These are phyloP conservation scores for Sphaerulina musiva DNA, from an alignment of 2,329 filamentous ascomycete species.

Conservation along the genomic window DNA sequence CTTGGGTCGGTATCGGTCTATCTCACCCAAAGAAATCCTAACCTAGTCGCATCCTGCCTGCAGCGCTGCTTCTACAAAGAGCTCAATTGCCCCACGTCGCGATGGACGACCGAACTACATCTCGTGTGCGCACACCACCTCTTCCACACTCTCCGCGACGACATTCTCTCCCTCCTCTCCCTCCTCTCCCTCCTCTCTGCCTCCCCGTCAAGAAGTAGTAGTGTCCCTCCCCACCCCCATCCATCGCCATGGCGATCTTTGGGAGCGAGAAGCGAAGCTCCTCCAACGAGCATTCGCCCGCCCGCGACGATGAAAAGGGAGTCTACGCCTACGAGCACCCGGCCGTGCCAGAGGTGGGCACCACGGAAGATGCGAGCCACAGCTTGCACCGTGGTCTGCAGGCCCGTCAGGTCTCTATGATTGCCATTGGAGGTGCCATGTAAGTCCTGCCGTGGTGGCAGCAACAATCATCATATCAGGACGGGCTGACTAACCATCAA, in stretches of 20 bases:
- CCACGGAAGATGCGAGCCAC: conserved; percentile 20
- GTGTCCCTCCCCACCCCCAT: too few relatives aligned
- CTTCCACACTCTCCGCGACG: too few relatives aligned
- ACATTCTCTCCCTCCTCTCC: not conserved
- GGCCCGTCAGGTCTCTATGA: conserved; percentile 54
- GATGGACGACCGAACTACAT: not conserved
- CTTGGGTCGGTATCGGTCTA: too few relatives aligned
- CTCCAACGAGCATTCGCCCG: conserved; percentile 6
- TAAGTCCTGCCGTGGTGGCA: too few relatives aligned
- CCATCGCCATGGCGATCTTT: conserved; percentile 5
- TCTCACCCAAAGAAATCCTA: too few relatives aligned
- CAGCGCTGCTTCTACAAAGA: not conserved
- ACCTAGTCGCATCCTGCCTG: too few relatives aligned
- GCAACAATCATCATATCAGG: too few relatives aligned
- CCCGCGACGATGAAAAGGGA: conserved; percentile 5
- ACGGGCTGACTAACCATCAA: not conserved
- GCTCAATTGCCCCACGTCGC: not conserved
- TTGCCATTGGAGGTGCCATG: conserved; percentile 59
- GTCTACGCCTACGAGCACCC: conserved; percentile 1
- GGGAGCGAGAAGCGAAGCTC: conserved; percentile 3
- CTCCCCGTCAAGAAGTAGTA: too few relatives aligned
- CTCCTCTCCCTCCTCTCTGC: not conserved
- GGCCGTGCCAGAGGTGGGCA: conserved; percentile 12
- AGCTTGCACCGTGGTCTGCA: conserved; percentile 49
- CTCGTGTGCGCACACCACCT: too few relatives aligned